A percentile compares a stretch with the other conserved stretches of the same genome.
These are phyloP conservation scores for Coleophoma eucalyptorum DNA, from an alignment of 2,329 filamentous ascomycete genomes.

Conservation along the genomic window DNA sequence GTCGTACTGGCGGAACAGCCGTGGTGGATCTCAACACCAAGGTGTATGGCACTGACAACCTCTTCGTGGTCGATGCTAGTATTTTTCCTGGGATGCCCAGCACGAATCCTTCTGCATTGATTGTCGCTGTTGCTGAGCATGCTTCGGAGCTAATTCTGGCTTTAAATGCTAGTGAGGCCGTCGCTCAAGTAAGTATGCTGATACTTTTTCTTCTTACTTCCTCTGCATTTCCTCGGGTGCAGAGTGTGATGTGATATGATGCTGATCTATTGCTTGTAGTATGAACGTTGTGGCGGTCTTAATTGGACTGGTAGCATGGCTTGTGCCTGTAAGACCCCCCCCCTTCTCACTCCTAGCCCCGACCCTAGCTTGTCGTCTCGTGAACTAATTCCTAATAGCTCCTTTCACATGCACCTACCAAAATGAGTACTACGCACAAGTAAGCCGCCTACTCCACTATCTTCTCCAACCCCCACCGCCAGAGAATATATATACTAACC, in stretches of 20 bases:
- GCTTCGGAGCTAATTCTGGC: conserved; percentile 28
- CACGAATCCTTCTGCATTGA: conserved; percentile 63
- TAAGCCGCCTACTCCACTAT: neutral
- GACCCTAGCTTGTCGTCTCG: neutral
- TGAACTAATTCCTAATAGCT: neutral
- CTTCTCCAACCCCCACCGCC: neutral
- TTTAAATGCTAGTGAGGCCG: conserved; percentile 4
- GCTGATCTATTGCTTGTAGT: neutral
- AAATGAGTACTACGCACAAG: neutral
- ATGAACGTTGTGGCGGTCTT: conserved; percentile 20
- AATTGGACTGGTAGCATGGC: conserved; percentile 7
- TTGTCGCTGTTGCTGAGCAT: conserved; percentile 59
- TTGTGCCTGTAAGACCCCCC: conserved; percentile 6
- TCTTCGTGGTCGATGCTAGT: conserved; percentile 64
- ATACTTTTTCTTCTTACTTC: too few relatives aligned
- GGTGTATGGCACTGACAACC: conserved; percentile 65
- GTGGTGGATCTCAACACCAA: conserved; percentile 62
- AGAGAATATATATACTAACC: too few relatives aligned
- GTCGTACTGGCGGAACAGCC: conserved; percentile 44
- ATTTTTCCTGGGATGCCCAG: conserved; percentile 68
- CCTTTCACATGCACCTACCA: neutral
- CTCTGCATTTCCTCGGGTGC: too few relatives aligned
- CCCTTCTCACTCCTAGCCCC: too few relatives aligned
- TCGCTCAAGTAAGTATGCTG: neutral
- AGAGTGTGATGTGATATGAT: too few relatives aligned